Base-by-base conservation (phyloP, 2,329 filamentous ascomycete genomes). In the Neurospora crassa region DNA sequence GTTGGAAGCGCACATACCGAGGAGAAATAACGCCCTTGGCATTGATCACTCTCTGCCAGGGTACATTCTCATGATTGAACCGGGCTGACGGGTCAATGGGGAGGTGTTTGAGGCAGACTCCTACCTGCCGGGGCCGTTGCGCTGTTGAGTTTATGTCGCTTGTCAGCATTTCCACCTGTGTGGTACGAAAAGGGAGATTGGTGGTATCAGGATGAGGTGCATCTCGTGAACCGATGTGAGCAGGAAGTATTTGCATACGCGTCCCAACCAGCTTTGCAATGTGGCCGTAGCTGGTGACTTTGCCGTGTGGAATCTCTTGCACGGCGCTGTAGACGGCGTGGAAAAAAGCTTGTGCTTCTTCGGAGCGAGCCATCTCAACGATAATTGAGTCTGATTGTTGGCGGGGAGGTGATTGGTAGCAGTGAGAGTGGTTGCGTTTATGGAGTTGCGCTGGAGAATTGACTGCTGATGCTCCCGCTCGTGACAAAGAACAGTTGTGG, bases 11-110 rank as follows among this genome's bases (percentile, higher is more conserved):
- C 5, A 69, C 74, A 24, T 68, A 95, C 93, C 94, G 88, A 8
- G 92, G 92, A 67, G 94, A 97, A 75, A 98, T 96, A 72, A 89
- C 84, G 29, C 95, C 94, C 81, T 92, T 95, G 16, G 92, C 84
- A 80, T 95, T 97, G 79, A 98, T 91, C 72, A 98, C 92, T 71
- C 96, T 86, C 83, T 98, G 95, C 95, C 95, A 98, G 0, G 95
- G 95, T 3, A 98, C 95, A 74, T 91, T 97, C 34, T 83, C 84
- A 72, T 87, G 84, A 79, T 97, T 91, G 82, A 91, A 96, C 71
- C 81, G 84, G 70, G 79, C 74, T 0, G 82, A 79, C 0, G 83
- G 76, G 71, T 87, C 84, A 7, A 82, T 78, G 1, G 94, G 88
- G 14, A 98, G 88, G 79, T 97, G 91, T 80, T 97, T 97, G 37